Base-by-base conservation (phyloP, 2,329 filamentous ascomycete species). In the Fusarium circinatum region DNA sequence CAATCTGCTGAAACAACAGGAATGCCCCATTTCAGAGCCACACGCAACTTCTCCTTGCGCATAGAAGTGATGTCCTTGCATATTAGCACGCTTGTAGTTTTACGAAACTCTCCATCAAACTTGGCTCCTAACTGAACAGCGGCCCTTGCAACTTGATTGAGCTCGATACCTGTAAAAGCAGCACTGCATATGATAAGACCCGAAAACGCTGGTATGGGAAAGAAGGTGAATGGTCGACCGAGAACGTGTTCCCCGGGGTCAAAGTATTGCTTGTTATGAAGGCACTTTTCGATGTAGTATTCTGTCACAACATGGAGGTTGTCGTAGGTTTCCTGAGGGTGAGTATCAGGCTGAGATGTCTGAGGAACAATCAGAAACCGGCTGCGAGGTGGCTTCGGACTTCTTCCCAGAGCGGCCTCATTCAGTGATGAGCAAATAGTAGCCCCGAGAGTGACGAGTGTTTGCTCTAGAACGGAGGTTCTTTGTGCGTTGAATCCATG, bases 271-370 rank as follows among this genome's bases (percentile, higher is more conserved):
- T 94, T 96, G 72, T 90, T 89, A 79, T 95, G 91, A 44, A 99
- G 85, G 80, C 96, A 98, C 54, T 91, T 90, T 83, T 99, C 96
- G 59, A 99, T 87, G 89, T 96, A 99, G 87, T 96, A 97, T 79
- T 98, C 95, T 17, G 95, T 98, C 38, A 97, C 91, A 48, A 88
- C 80, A 57, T 86, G 80, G 13, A 89, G 78, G 34, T 81, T 71
- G 26, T 83, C 84, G 52, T 84, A 80, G 9, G 78, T 76, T 14
- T 79, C 65, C 14, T 74, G 76, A 14, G 82, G 88, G 51, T 87
- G 86, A 1, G 83, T 83, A 3, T 85, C 82, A 3, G 86, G 83
- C 20, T 83, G 83, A 1, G 87, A 86, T 13, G 77, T 79, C 68
- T 90, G 89, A 5, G 89, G 88, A 3, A 91, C 88, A 48, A 90